Conservation (phyloP, 306 rosid genomes). For the Oemleria cerasiformis region DNA sequence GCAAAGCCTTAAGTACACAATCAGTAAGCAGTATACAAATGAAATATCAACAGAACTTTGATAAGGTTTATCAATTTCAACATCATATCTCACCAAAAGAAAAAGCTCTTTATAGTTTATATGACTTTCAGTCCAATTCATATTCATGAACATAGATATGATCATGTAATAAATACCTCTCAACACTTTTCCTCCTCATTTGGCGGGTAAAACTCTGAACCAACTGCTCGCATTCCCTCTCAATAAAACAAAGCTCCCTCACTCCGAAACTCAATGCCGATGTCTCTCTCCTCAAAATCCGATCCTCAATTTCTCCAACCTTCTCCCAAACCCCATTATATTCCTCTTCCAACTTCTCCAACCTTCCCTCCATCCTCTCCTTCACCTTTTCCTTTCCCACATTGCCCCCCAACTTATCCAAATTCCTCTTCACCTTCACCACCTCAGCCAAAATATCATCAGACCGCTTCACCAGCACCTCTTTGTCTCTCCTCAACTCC, state of each 20-base stretch:
- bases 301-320: slow-evolving; percentile 56
- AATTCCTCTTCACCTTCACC: slow-evolving; percentile 38
- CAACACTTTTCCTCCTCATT: slow-evolving; percentile 39
- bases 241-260: slow-evolving; percentile 70
- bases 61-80: background rate
- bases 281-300: slow-evolving; percentile 57
- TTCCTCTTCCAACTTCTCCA: slow-evolving; percentile 54
- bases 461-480: slow-evolving; percentile 34
- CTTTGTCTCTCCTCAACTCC: slow-evolving; percentile 44
- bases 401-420: slow-evolving; percentile 28
- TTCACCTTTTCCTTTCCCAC: slow-evolving; percentile 33
- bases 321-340: slow-evolving; percentile 52
- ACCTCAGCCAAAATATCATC: slow-evolving; percentile 43
- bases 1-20: background rate
- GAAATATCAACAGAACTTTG: background rate
- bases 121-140: background rate
- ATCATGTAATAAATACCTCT: slow-evolving; percentile 58
- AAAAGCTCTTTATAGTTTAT: background rate
- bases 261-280: slow-evolving; percentile 69
- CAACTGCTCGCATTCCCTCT: slow-evolving; percentile 76
- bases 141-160: slow-evolving; percentile 6
- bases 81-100: background rate
- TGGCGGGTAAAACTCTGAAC: slow-evolving; percentile 58
- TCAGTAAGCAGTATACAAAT: background rate
- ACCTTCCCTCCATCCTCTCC: slow-evolving; percentile 45